Evolutionary conservation across 1,284 basidiomycete genomes (phyloP), one percentile per base, ranked within the genome.

Genomic region (Lignosus rhinocerotis): DNA sequence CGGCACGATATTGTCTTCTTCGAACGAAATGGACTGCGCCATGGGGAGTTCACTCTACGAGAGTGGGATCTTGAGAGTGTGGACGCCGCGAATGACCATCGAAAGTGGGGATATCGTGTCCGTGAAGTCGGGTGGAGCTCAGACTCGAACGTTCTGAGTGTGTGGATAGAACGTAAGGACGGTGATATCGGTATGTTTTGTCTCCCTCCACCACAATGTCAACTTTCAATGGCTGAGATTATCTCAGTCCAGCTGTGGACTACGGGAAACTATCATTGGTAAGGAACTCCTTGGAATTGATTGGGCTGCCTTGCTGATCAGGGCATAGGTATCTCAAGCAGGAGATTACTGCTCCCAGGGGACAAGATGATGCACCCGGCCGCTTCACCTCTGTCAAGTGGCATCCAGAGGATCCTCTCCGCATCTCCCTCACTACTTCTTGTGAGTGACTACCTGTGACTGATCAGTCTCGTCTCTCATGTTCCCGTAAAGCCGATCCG

Each of bases 261-360:
- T 0, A 94, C 83, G 25, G 89, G 92, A 49, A 99, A 99, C 73
- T 99, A 97, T 73, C 92, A 98, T 72, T 98, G 96, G 92, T 94
- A 65, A 38, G 72, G 58, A 41, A 14, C 17, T 39, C 8, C 11
- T 36, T 47, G 8, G 7, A 16, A 12, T n/a, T 21, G 38, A 21
- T 56, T 8, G 25, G 25, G 4, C 25, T 44, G 52, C 43, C 60
- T 11, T 19, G 21, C 32, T 53, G 32, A 58, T 43, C 32, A 47
- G 12, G 54, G 53, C 16, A 12, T 58, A 91, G 90, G 90, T 93
- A 96, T 74, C 81, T 98, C 57, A 97, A 97, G 73, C 92, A 95
- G 70, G 93, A 96, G 69, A 78, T 96, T 48, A 67, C 74, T 14
- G 84, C 88, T 0, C 78, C 81, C 0, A 30, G 56, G 2, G 31